Conservation (phyloP, 441 rosid genomes). For the Heliophila coronopifolia region DNA sequence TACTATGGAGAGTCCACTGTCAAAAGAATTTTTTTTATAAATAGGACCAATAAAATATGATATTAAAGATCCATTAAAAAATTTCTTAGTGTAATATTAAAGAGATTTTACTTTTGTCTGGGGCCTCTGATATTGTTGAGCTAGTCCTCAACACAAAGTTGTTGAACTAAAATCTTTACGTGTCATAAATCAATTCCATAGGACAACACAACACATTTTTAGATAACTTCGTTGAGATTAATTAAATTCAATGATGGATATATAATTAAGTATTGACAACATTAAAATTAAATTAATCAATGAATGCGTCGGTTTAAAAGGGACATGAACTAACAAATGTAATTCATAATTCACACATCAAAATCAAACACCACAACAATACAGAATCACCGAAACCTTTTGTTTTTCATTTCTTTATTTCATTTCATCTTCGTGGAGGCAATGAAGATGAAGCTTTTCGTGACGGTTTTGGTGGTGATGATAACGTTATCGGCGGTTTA, state of each 20-base stretch:
- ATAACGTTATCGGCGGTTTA: constrained; percentile 40
- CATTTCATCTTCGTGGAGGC: constrained; percentile 35
- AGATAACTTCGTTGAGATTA: background rate
- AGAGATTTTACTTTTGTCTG: too few species aligned
- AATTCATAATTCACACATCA: constrained; percentile 16
- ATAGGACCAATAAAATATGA: too few species aligned
- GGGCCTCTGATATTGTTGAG: too few species aligned
- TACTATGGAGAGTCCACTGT: too few species aligned
- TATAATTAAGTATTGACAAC: constrained; percentile 2
- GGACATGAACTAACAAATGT: constrained; percentile 24
- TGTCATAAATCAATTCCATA: constrained; percentile 17
- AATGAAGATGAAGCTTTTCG: constrained; percentile 50
- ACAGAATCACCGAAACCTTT: background rate
- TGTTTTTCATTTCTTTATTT: constrained; percentile 16
- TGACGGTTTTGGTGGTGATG: constrained; percentile 40
- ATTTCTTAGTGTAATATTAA: too few species aligned
- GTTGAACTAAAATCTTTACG: constrained; percentile 24
- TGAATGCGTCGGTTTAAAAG: constrained; percentile 35
- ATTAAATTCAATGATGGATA: background rate
- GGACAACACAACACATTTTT: constrained; percentile 21
- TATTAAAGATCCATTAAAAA: too few species aligned
- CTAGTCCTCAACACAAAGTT: too few species aligned
- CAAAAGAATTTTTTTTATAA: too few species aligned
- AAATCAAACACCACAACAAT: constrained; percentile 5
- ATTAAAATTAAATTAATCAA: constrained; percentile 9